Evolutionary conservation across 805 yeast genomes (phyloP), one percentile per base, ranked within the genome.

Genomic region (Kockiozyma suomiensis): DNA sequence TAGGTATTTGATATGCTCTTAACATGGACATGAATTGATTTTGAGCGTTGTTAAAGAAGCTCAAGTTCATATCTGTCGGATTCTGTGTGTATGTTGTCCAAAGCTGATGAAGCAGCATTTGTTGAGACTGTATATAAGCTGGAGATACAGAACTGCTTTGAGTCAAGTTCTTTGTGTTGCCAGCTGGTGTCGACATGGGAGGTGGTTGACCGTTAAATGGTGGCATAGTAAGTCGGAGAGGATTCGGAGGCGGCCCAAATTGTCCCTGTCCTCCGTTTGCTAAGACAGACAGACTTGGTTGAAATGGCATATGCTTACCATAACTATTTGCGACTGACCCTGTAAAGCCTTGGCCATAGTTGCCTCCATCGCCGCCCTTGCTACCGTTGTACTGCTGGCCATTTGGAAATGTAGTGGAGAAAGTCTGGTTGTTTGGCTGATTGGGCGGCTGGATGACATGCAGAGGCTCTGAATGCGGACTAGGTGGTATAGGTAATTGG

Each of bases 31-130:
- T 17, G 6, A 47, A 12, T 17, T 47, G 40, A 33, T 4, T 32
- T 30, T 33, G 38, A 2, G 26, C 50, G 8, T 26, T 15, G 35
- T n/a, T 30, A 4, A 47, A 17, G 26, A 32, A 30, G 25, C 17
- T 32, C 26, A 47, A 47, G 28, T 47, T 33, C n/a, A 19, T 13
- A 12, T 32, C 41, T 17, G 40, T 30, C 19, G 50, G 50, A 21
- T 32, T 47, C 28, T 47, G 50, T 17, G 50, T n/a, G 41, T 47
- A 47, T 30, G 50, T 35, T n/a, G 50, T 33, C 41, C 17, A n/a
- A 13, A 33, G 41, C 19, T 47, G 50, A n/a, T 47, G 38, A 13
- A 47, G 25, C 1, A 47, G 41, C 26, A 33, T n/a, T 17, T 13
- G 17, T 32, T 47, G 50, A n/a, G 30, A 33, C n/a, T 47, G 50